Evolutionary conservation across 305 asterid species (phyloP), one percentile per base, ranked within the genome.

Genomic region (Fraxinus velutina): DNA sequence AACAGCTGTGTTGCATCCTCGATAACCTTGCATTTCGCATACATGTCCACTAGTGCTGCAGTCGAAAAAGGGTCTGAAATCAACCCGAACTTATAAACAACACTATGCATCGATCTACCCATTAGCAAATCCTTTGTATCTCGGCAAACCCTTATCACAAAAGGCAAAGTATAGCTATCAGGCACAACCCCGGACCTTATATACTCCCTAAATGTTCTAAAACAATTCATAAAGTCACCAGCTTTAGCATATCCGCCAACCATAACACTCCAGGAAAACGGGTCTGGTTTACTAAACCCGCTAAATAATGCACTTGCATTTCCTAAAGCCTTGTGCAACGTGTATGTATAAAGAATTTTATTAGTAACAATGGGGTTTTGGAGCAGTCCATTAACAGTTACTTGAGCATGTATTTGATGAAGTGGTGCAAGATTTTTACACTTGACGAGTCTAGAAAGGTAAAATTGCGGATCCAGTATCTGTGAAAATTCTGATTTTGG

Each of bases 181-280:
- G 89, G 89, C 27, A 79, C 85, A 80, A 71, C 83, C 24, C 88
- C 92, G 3, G 88, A 87, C 79, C 92, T 88, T 76, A 91, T 71
- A 75, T 85, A 91, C 80, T 90, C 90, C 88, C 88, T 88, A 79
- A 90, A 88, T 77, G 64, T 79, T 37, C 76, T 77, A 52, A 80
- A 90, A 77, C 96, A 87, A 37, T 78, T 86, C 12, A 72, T 2
- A 82, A 30, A 84, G 1, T 88, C 89, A 62, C 89, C 89, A 81
- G 83, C 80, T 85, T 88, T 90, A 33, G 90, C 90, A 84, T 81
- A 89, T 79, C 95, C 93, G 76, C 91, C 92, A 66, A 91, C 81
- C 89, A 90, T 84, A 64, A 89, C 90, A 85, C 95, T 88, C 92
- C 95, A 91, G 34, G 92, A 90, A 86, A 83, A 84, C 9, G 91